A percentile compares a stretch with the other conserved stretches of the same genome.
phyloP scores from a whole-genome alignment of 371 early-diverging fungal genomes.

The Rhizomucor miehei region DNA sequence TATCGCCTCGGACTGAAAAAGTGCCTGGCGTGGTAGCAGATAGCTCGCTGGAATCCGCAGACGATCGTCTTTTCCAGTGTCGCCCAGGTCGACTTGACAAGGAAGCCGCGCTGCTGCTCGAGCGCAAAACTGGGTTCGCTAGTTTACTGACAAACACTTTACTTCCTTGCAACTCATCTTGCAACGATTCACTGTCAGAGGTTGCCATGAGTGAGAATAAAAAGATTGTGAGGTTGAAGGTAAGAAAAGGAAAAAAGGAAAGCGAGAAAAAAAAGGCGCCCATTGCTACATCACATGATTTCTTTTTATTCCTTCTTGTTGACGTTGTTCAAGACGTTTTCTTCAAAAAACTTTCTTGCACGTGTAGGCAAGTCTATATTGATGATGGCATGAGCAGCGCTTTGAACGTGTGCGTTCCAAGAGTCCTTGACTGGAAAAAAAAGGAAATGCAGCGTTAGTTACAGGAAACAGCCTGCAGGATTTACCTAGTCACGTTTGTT shows the following conservation, averaged over 20 bases:
- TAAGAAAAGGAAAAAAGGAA: background rate
- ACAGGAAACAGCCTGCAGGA: background rate
- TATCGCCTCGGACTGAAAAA: slow-evolving; percentile 6
- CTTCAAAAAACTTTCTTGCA: slow-evolving; percentile 19
- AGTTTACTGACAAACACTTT: slow-evolving; percentile 5
- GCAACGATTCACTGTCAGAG: background rate
- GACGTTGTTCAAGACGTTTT: slow-evolving; percentile 21
- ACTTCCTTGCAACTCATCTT: slow-evolving; percentile 2
- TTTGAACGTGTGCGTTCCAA: slow-evolving; percentile 38
- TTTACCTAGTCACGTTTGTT: background rate
- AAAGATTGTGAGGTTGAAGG: too few relatives aligned
- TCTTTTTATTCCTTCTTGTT: slow-evolving; percentile 2
- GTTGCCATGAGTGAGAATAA: background rate
- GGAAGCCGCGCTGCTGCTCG: background rate
- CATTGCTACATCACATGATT: too few relatives aligned
- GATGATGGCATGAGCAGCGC: slow-evolving; percentile 28
- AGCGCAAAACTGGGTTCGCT: background rate
- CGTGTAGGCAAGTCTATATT: slow-evolving; percentile 25
- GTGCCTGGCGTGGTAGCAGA: slow-evolving; percentile 2
- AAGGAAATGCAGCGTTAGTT: background rate
- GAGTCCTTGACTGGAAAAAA: slow-evolving; percentile 30
- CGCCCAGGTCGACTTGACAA: too few relatives aligned
- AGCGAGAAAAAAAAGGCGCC: too few relatives aligned
- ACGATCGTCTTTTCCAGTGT: slow-evolving; percentile 4
- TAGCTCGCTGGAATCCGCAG: background rate